Conservation (phyloP, 169 alveolate species). For the Cryptosporidium xiaoi region DNA sequence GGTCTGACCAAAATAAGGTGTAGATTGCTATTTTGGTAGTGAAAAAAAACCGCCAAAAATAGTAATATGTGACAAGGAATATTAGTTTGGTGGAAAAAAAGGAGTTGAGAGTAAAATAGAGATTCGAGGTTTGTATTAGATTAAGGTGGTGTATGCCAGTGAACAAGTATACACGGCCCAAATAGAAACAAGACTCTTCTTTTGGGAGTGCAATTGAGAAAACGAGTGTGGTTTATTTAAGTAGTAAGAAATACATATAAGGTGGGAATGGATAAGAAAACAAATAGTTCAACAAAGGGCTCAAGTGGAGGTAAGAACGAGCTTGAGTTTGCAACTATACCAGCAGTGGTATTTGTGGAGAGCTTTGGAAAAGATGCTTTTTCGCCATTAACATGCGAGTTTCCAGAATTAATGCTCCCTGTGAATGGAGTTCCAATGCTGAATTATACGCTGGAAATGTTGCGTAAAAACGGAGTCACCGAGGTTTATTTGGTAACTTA, state of each 20-base stretch:
- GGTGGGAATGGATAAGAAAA: constrained; percentile 1
- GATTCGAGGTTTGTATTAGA: no score
- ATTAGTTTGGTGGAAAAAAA: no score
- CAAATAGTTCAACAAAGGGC: not conserved
- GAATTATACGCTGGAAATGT: constrained; percentile 54
- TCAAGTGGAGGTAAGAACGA: not conserved
- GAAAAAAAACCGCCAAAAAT: no score
- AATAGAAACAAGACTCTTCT: not conserved
- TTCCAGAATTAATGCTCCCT: constrained; percentile 58
- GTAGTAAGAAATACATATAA: not conserved
- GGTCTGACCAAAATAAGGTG: no score
- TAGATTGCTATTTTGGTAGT: no score
- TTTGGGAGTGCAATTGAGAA: not conserved
- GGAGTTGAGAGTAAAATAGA: no score
- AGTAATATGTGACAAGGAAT: no score
- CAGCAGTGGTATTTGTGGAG: constrained; percentile 62
- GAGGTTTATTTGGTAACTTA: constrained; percentile 31
- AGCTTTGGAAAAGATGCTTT: constrained; percentile 44
- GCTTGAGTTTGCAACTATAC: constrained; percentile 20
- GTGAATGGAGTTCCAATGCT: constrained; percentile 60
- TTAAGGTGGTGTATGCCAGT: not conserved
- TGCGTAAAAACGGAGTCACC: constrained; percentile 51
- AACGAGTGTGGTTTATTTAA: not conserved
- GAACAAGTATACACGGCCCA: not conserved
- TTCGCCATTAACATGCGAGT: constrained; percentile 56